phyloP scores from a whole-genome alignment of 805 yeast genomes.

The Pichia scutulata region DNA sequence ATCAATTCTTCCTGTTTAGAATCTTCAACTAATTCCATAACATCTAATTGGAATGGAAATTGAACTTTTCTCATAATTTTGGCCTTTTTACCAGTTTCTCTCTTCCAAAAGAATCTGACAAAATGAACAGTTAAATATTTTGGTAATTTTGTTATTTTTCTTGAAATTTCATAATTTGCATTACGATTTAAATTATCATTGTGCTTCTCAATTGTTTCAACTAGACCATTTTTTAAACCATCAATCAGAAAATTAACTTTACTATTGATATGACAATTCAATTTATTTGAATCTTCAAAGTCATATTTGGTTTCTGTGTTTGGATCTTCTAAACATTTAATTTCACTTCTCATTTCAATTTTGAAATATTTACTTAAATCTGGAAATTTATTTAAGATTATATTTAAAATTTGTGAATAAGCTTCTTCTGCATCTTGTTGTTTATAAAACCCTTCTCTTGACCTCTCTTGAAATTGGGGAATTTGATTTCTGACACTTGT shows the following conservation, averaged over 20 bases:
- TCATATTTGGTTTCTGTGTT: conserved; percentile 36
- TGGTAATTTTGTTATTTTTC: conserved; percentile 71
- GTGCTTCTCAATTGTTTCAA: conserved; percentile 70
- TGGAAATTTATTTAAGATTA: conserved; percentile 41
- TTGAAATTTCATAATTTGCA: conserved; percentile 57
- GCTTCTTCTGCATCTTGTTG: conserved; percentile 99
- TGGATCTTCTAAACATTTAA: conserved; percentile 54
- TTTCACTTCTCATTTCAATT: conserved; percentile 53
- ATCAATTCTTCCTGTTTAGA: conserved; percentile 59
- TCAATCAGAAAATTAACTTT: conserved; percentile 82
- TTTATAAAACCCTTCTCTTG: conserved; percentile 58
- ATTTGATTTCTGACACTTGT: conserved; percentile 54
- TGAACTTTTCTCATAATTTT: conserved; percentile 90
- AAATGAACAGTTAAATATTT: conserved; percentile 83
- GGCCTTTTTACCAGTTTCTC: conserved; percentile 83
- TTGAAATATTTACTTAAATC: conserved; percentile 53
- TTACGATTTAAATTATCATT: conserved; percentile 63
- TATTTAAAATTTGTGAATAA: conserved; percentile 67
- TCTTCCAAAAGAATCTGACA: conserved; percentile 93
- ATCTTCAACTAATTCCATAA: conserved; percentile 79
- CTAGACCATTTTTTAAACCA: conserved; percentile 69
- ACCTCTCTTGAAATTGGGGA: conserved; percentile 88
- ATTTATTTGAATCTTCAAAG: conserved; percentile 56
- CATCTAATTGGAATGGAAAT: conserved; percentile 89
- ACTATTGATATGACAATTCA: conserved; percentile 83